These are phyloP conservation scores for Macrophomina phaseolina DNA, from an alignment of 2,329 filamentous ascomycete genomes.

Conservation along the genomic window DNA sequence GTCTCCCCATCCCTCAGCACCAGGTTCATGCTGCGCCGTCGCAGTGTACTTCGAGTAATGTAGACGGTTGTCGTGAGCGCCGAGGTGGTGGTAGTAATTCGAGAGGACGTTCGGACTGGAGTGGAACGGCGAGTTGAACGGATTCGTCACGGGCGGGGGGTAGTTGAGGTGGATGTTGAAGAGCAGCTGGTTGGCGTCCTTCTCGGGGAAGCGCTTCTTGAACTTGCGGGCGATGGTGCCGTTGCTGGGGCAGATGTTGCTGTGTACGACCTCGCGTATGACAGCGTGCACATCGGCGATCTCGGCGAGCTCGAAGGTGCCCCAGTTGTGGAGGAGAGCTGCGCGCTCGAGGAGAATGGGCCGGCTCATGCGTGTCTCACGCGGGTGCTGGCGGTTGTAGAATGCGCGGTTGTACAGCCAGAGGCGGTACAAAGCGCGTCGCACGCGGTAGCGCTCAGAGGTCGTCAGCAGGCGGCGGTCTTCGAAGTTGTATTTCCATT, in stretches of 20 bases:
- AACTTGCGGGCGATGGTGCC: conserved; percentile 65
- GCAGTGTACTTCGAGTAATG: conserved; percentile 54
- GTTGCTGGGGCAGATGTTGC: conserved; percentile 67
- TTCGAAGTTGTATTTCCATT: conserved; percentile 65
- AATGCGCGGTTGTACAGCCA: conserved; percentile 67
- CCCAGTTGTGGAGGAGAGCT: conserved; percentile 65
- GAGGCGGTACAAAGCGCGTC: conserved; percentile 64
- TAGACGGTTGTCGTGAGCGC: conserved; percentile 44
- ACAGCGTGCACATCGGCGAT: conserved; percentile 63
- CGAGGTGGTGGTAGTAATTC: conserved; percentile 38
- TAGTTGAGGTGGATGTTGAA: conserved; percentile 62
- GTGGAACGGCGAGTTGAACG: conserved; percentile 37
- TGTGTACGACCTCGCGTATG: conserved; percentile 62
- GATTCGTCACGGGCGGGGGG: conserved; percentile 51
- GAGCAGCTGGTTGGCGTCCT: conserved; percentile 53
- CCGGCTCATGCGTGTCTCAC: conserved; percentile 55
- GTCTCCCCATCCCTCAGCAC: conserved; percentile 68
- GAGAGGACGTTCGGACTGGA: conserved; percentile 38
- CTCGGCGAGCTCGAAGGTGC: conserved; percentile 60
- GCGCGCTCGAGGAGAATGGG: conserved; percentile 58
- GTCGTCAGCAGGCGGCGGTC: conserved; percentile 59
- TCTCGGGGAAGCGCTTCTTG: conserved; percentile 60
- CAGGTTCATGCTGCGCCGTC: conserved; percentile 58
- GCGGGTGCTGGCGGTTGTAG: conserved; percentile 58
- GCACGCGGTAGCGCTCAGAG: conserved; percentile 57